Base-by-base conservation (phyloP, 2,329 filamentous ascomycete genomes). In the Phoma sp. region DNA sequence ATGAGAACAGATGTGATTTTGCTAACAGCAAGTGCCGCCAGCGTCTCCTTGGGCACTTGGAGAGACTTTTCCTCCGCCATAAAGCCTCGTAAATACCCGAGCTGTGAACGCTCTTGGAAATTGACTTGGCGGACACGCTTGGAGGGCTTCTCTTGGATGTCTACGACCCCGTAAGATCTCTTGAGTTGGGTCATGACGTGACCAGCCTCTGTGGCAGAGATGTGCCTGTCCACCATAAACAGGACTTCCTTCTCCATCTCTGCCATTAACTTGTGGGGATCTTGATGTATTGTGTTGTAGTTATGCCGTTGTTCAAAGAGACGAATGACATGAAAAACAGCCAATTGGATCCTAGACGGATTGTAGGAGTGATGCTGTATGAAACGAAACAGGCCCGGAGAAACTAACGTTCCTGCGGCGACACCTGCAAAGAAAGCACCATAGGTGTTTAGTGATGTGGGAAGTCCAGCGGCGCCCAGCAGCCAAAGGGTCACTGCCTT, bases 281-380 rank as follows among this genome's bases (percentile, higher is more conserved):
- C 4, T 3, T 48, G 22, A 13, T 42, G 22, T 22, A 45, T 7
- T 22, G 14, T 22, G 5, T 8, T 3, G 23, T 40, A 40, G 10
- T 35, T 14, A 3, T n/a, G 25, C 2, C 18, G 27, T 11, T 11
- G n/a, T 22, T 48, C 18, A 4, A 45, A 29, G 4, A 54, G 13
- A 4, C 23, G 45, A 8, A 54, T 18, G 39, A 66, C 37, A n/a
- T 61, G 57, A 30, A 36, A 60, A 11, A 66, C 45, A 1, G 58
- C 62, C 7, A 63, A 55, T 46, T 64, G 49, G 7, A 64, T 43
- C 41, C 61, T 61, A 10, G 48, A 47, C 24, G 47, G 51, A 38
- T 60, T 43, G 8, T 48, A 14, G 4, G 47, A 33, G 42, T 55
- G 36, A 2, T 32, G 27, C 3, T 36, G 29, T 25, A 62, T 30